Evolutionary conservation across 352 stramenopile species (phyloP), one percentile per base, ranked within the genome.

Genomic region (Phytophthora crassamura): DNA sequence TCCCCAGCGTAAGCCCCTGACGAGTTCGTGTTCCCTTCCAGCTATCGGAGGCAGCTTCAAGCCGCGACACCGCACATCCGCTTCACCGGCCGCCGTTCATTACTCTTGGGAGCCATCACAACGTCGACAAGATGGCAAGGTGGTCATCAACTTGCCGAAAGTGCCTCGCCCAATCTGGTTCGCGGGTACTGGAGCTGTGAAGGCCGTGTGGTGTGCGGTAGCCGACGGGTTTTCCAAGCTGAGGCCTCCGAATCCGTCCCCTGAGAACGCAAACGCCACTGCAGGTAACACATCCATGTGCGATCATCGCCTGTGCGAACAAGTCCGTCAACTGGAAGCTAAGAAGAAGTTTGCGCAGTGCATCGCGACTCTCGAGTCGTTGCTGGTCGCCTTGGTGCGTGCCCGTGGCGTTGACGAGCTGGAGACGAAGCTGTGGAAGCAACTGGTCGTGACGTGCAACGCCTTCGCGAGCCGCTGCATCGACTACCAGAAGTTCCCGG

Each of bases 391-490:
- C 2, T 78, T 93, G 20, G 73, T 95, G 10, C 85, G 84, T 14
- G 77, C 81, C 2, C 72, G 78, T 18, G 71, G 75, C 18, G 75
- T 81, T n/a, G 71, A 72, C 9, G 67, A 89, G 5, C 67, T 93
- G 15, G 81, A 86, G 25, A 71, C 58, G 5, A 89, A 91, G 53
- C 74, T 98, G 2, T 98, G 91, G 90, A 86, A 93, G 34, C 93
- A 98, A 67, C 78, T 98, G 10, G 83, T 97, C 2, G 80, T 97
- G n/a, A 95, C 89, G 9, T 89, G 85, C 68, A 97, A 92, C 46
- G 89, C 89, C 5, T 98, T 98, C 64, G 91, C 83, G 14, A 89
- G 86, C 41, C 79, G 89, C 16, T 91, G 75, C 36, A 86, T 93
- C 38, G 90, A 98, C 65, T 88, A 92, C 55, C 86, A 88, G 34